Percentiles rank a stretch among this genome's conserved stretches.
These are phyloP conservation scores for Brassica cretica DNA, from an alignment of 345 rosid genomes.

Conservation along the genomic window DNA sequence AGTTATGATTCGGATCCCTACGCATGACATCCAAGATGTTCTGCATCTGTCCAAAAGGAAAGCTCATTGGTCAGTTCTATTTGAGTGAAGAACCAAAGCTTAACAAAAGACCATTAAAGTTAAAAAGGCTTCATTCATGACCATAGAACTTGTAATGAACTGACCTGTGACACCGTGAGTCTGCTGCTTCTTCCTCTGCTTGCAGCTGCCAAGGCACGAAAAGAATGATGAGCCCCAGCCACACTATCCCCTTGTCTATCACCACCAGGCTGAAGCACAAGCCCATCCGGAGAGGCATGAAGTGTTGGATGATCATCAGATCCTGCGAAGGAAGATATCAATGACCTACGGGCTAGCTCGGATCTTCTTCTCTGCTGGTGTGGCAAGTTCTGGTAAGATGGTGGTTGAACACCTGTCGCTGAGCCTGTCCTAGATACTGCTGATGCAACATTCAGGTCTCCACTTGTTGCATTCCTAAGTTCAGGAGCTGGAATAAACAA, in stretches of 20 bases:
- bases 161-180: slow-evolving; percentile 74
- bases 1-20: slow-evolving; percentile 53
- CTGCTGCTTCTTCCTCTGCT: slow-evolving; percentile 87
- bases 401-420: slow-evolving; percentile 45
- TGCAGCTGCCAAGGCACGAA: slow-evolving; percentile 60
- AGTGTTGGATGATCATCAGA: slow-evolving; percentile 36
- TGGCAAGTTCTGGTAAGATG: slow-evolving; percentile 49
- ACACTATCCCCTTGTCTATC: slow-evolving; percentile 68
- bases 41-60: slow-evolving; percentile 56
- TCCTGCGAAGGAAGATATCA: slow-evolving; percentile 52
- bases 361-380: slow-evolving; percentile 67
- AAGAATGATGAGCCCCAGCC: slow-evolving; percentile 56
- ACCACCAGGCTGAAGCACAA: slow-evolving; percentile 55
- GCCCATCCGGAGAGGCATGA: slow-evolving; percentile 52
- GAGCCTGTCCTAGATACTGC: slow-evolving; percentile 42
- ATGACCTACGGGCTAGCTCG: slow-evolving; percentile 74
- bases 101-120: slow-evolving; percentile 7
- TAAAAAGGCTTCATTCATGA: not conserved
- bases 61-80: slow-evolving; percentile 31
- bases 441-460: slow-evolving; percentile 43
- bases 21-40: slow-evolving; percentile 86
- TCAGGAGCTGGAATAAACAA: not conserved
- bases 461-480: slow-evolving; percentile 14
- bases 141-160: slow-evolving; percentile 28
- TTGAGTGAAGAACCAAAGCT: slow-evolving; percentile 1